Percentiles rank a stretch among this genome's conserved stretches.
Evolutionary conservation across 2,329 filamentous ascomycete species (phyloP).

Genomic region (Talaromyces sp.): DNA sequence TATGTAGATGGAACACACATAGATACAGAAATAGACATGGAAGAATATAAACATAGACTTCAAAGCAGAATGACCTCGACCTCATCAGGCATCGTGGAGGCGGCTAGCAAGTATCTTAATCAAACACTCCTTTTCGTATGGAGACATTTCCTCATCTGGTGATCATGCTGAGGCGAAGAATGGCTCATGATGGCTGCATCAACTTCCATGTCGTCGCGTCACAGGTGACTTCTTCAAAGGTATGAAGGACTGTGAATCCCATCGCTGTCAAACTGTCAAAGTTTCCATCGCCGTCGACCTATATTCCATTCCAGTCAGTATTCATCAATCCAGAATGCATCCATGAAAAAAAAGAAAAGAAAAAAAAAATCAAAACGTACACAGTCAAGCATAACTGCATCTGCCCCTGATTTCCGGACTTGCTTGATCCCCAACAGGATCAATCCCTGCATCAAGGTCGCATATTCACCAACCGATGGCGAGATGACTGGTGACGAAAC

Average conservation of each 20-base stretch:
- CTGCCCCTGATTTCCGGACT: conserved; percentile 72
- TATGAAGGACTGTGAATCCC: conserved; percentile 75
- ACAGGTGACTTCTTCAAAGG: conserved; percentile 75
- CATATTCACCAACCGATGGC: conserved; percentile 62
- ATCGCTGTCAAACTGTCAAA: conserved; percentile 71
- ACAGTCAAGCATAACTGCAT: conserved; percentile 72
- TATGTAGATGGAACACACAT: conserved; percentile 2
- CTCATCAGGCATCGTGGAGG: background rate
- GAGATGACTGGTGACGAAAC: conserved; percentile 77
- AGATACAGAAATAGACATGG: background rate
- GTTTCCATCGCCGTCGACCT: conserved; percentile 69
- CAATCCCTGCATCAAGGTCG: conserved; percentile 71
- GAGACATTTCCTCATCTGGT: background rate
- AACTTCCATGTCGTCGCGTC: conserved; percentile 61
- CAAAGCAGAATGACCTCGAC: background rate
- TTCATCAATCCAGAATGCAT: background rate
- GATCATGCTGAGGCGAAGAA: background rate
- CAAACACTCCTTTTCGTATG: background rate
- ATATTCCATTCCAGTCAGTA: conserved; percentile 10
- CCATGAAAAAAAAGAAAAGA: background rate
- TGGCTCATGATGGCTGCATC: conserved; percentile 39
- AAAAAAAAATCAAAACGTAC: conserved; percentile 53
- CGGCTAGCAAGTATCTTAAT: background rate
- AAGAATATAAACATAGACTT: background rate
- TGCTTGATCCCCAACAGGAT: conserved; percentile 77